phyloP scores from a whole-genome alignment of 2,329 filamentous ascomycete species.

The Aspergillaceae sp. region DNA sequence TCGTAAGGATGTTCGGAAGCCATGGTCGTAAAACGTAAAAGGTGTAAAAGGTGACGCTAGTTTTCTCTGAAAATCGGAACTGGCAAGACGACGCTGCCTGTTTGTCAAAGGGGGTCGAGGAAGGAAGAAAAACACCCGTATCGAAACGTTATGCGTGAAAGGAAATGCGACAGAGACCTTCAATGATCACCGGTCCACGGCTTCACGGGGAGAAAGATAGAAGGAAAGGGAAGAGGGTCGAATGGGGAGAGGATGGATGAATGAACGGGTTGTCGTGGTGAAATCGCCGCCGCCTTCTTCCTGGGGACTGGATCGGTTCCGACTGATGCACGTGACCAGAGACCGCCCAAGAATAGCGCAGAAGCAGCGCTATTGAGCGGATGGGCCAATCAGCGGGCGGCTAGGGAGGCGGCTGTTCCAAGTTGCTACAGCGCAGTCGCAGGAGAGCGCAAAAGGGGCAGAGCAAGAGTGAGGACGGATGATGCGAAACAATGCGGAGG shows the following conservation, averaged over 20 bases:
- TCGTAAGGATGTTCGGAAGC: conserved; percentile 63
- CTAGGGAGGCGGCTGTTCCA: neutral
- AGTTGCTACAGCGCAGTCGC: neutral
- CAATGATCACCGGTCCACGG: neutral
- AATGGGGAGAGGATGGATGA: conserved; percentile 4
- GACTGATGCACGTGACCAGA: conserved; percentile 18
- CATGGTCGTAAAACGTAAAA: conserved; percentile 34
- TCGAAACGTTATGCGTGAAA: neutral
- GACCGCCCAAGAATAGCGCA: conserved; percentile 4
- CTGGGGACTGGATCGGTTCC: conserved; percentile 19
- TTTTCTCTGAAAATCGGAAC: neutral
- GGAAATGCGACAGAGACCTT: neutral
- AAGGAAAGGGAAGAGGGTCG: conserved; percentile 1
- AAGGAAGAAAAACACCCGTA: neutral
- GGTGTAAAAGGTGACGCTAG: neutral
- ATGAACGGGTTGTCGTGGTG: conserved; percentile 8
- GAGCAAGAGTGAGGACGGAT: too few species aligned
- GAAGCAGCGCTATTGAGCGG: conserved; percentile 12
- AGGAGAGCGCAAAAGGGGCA: neutral
- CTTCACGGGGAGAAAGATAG: neutral
- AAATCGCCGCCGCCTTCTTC: conserved; percentile 17
- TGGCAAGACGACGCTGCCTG: neutral
- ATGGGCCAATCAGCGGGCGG: conserved; percentile 1
- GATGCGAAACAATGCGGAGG: too few species aligned
- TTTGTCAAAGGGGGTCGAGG: neutral